phyloP scores from a whole-genome alignment of 768 basidiomycete species.

The Tylopilus sp. region DNA sequence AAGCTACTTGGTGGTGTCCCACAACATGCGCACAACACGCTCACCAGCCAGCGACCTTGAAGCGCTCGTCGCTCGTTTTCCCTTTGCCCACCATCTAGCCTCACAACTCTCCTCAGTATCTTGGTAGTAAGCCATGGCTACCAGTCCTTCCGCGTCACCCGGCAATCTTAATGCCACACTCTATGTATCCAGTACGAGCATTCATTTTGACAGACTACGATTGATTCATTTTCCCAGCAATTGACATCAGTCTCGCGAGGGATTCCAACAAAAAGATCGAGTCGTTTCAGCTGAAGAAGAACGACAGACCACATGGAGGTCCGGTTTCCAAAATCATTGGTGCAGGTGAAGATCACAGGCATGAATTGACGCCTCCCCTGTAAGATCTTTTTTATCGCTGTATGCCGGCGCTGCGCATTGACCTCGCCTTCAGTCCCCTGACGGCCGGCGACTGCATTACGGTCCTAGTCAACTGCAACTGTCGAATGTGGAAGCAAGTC shows the following conservation, averaged over 20 bases:
- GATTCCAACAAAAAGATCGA: constrained; percentile 5
- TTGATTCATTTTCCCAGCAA: too few species aligned
- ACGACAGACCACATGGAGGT: not conserved
- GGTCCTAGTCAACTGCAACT: too few species aligned
- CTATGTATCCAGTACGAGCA: constrained; percentile 5
- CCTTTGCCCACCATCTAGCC: not conserved
- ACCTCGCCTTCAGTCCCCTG: too few species aligned
- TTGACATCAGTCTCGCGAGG: constrained; percentile 3
- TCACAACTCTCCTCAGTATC: too few species aligned
- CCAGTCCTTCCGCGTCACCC: not conserved
- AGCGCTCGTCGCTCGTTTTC: not conserved
- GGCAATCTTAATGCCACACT: not conserved
- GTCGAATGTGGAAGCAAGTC: too few species aligned
- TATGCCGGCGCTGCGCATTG: not conserved
- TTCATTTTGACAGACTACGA: too few species aligned
- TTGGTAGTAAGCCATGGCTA: constrained; percentile 1
- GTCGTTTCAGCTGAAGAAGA: constrained; percentile 4
- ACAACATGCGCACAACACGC: too few species aligned
- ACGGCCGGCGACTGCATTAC: too few species aligned
- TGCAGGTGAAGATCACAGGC: not conserved
- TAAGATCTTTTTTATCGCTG: not conserved
- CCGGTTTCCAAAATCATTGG: not conserved
- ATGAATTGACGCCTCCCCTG: constrained; percentile 8
- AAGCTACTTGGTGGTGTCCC: too few species aligned
- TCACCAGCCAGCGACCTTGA: too few species aligned